Evolutionary conservation across 2,329 filamentous ascomycete genomes (phyloP).

Genomic region (Anthostomella pinea): DNA sequence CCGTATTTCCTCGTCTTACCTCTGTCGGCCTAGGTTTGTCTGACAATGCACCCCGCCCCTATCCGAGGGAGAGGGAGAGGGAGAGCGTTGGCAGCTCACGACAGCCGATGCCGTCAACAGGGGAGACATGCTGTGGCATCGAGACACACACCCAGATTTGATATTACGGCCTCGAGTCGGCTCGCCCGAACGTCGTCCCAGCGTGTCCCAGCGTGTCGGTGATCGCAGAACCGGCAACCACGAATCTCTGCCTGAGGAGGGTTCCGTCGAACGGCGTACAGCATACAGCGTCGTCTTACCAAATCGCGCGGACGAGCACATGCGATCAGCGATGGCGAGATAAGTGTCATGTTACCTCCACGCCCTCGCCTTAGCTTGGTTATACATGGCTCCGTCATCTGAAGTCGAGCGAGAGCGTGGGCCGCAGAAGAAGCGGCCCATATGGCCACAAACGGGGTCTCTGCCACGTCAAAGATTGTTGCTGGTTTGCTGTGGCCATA

Average conservation of each 20-base stretch:
- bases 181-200: too few relatives aligned
- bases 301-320: conserved; percentile 25
- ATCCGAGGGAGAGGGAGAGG: too few relatives aligned
- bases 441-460: conserved; percentile 28
- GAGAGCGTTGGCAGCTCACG: conserved; percentile 14
- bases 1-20: background rate
- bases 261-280: conserved; percentile 24
- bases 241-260: conserved; percentile 16
- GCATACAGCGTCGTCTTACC: conserved; percentile 25
- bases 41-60: conserved; percentile 12
- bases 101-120: conserved; percentile 8
- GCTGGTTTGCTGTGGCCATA: conserved; percentile 26
- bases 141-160: conserved; percentile 14
- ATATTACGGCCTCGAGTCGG: conserved; percentile 12
- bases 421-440: conserved; percentile 24
- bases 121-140: conserved; percentile 10
- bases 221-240: conserved; percentile 6
- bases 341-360: conserved; percentile 24
- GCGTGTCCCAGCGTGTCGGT: too few relatives aligned
- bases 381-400: conserved; percentile 26
- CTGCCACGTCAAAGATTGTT: conserved; percentile 34
- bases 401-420: too few relatives aligned
- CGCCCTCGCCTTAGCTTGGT: conserved; percentile 23
- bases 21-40: conserved; percentile 5
- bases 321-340: conserved; percentile 21